These are phyloP conservation scores for Boletales sp. DNA, from an alignment of 768 basidiomycete genomes.

Conservation along the genomic window DNA sequence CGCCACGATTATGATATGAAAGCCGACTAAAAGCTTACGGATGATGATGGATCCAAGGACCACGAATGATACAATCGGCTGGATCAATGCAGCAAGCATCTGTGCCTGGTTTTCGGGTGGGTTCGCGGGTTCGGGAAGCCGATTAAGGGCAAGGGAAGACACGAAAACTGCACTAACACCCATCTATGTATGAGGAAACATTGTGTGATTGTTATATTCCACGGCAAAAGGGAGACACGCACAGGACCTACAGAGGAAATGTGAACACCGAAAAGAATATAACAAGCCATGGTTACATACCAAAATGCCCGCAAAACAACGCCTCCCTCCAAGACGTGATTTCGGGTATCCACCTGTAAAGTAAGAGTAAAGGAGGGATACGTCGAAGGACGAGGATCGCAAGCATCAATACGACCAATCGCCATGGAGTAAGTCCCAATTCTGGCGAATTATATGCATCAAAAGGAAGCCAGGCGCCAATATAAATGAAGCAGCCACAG, in stretches of 20 bases:
- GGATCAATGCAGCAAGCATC: conserved; percentile 63
- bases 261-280: conserved; percentile 1
- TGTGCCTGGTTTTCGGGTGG: conserved; percentile 72
- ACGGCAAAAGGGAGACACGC: conserved; percentile 19
- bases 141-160: conserved; percentile 63
- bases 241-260: conserved; percentile 45
- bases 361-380: conserved; percentile 69
- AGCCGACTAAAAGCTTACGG: conserved; percentile 45
- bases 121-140: conserved; percentile 50
- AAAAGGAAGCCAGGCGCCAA: conserved; percentile 85
- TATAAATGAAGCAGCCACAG: conserved; percentile 77
- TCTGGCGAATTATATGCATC: conserved; percentile 49
- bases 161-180: conserved; percentile 92
- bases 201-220: neutral
- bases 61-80: conserved; percentile 84
- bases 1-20: neutral
- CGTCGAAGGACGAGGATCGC: conserved; percentile 71
- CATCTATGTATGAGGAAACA: conserved; percentile 49
- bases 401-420: conserved; percentile 64
- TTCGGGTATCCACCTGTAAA: conserved; percentile 87
- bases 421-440: conserved; percentile 66
- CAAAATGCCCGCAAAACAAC: conserved; percentile 89
- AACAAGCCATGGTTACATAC: conserved; percentile 30
- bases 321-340: conserved; percentile 84
- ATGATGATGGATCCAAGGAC: conserved; percentile 84